phyloP scores from a whole-genome alignment of 495 filamentous ascomycete genomes.

The Usnea hakonensis region DNA sequence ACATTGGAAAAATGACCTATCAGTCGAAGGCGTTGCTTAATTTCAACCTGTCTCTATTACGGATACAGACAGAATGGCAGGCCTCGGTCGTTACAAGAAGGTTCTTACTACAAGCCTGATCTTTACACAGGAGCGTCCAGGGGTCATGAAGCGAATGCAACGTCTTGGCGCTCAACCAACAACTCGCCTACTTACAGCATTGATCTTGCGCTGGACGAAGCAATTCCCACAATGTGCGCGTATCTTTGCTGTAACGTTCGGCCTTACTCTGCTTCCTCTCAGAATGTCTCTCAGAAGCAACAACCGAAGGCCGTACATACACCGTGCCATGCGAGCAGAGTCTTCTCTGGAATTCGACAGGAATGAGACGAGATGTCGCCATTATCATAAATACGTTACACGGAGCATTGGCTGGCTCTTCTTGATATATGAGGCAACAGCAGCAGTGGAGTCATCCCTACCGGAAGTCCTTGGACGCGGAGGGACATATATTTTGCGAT shows the following conservation, averaged over 20 bases:
- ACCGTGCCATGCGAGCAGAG: neutral
- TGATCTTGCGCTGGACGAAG: neutral
- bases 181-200: neutral
- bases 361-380: neutral
- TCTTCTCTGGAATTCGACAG: neutral
- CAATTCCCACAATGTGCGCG: neutral
- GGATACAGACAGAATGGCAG: neutral
- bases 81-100: neutral
- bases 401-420: neutral
- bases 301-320: neutral
- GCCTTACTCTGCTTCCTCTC: neutral
- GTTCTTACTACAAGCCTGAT: neutral
- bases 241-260: neutral
- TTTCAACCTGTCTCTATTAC: neutral
- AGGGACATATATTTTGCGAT: neutral
- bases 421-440: neutral
- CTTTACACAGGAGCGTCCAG: neutral
- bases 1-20: neutral
- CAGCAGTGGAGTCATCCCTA: neutral
- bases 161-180: neutral
- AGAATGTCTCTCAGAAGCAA: neutral
- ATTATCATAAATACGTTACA: neutral
- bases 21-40: neutral
- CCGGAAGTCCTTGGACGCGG: neutral
- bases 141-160: neutral